Base-by-base conservation (phyloP, 352 stramenopile species). In the Pseudoperonospora humuli region DNA sequence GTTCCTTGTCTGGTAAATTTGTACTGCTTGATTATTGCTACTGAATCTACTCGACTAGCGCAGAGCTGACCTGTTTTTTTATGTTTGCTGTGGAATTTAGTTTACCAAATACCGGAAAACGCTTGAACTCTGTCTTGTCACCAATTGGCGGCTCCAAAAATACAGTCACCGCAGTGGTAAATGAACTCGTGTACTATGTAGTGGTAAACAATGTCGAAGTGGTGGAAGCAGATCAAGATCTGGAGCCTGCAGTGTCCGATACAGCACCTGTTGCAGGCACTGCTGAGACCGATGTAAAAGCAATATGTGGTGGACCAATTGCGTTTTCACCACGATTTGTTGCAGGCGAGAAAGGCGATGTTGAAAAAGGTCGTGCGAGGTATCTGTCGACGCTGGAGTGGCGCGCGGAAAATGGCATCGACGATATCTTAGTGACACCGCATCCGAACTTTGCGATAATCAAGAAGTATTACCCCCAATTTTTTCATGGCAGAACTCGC, bases 381-480 rank as follows among this genome's bases (percentile, higher is more conserved):
- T 93, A 83, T 42, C 48, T 86, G 40, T 71, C 67, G 54, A 93
- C 75, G 9, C 47, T 88, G n/a, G 58, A 93, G 53, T 96, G 85
- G 85, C 73, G 85, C 20, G 66, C 80, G 10, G 79, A 89, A 44
- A 86, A 95, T 46, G 57, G 73, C 17, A 86, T 96, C 15, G 86
- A 96, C 54, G 57, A 81, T 35, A 95, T 96, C 23, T 72, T 96
- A 35, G 63, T 92, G 28, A 74, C 67, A 31, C 66, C 80, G 9
- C 79, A 94, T 35, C 73, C 60, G 18, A 82, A 75, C 14, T 96
- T 94, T 48, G 69, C 86, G 18, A 75, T 67, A 4, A 95, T 96
- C 72, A 96, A 96, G 63, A 77, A 86, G 51, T 91, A 93, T 44
- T 96, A 96, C 37, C 86, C 86, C 10, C 86, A 96, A 52, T 96